Conservation (phyloP, 2,329 filamentous ascomycete genomes). For the Cytospora paraplurivora region DNA sequence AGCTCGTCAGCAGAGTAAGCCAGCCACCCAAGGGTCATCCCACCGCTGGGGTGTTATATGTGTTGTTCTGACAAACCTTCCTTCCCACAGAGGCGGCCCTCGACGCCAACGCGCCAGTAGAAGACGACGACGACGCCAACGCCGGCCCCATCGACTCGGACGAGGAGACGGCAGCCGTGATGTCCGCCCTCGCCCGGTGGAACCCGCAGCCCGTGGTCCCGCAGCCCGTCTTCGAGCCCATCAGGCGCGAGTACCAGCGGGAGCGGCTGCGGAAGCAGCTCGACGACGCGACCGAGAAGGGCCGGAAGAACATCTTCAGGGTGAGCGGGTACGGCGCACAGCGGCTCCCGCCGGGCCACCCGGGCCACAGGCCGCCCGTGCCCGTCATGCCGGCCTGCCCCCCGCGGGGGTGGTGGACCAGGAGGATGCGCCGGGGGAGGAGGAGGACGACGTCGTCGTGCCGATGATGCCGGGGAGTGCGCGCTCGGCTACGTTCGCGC, state of each 20-base stretch:
- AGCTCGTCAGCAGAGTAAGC: conserved; percentile 91
- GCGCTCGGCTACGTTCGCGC: conserved; percentile 20
- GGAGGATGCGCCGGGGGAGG: conserved; percentile 62
- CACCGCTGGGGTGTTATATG: not conserved
- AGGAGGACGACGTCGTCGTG: conserved; percentile 44
- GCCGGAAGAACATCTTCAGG: conserved; percentile 66
- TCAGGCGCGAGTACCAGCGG: conserved; percentile 64
- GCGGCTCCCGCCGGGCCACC: conserved; percentile 53
- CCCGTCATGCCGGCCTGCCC: conserved; percentile 32
- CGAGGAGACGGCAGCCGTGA: conserved; percentile 88
- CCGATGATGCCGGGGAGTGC: conserved; percentile 26
- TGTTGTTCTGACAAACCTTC: not conserved
- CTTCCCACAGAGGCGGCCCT: conserved; percentile 75
- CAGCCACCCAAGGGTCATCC: not conserved
- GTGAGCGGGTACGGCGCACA: conserved; percentile 60
- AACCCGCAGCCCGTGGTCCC: conserved; percentile 77
- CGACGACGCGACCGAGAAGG: conserved; percentile 66
- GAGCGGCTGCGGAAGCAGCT: conserved; percentile 66
- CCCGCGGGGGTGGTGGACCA: conserved; percentile 39
- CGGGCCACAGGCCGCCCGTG: conserved; percentile 35
- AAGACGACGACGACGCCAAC: conserved; percentile 81
- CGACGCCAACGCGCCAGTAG: conserved; percentile 87
- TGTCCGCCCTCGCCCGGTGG: conserved; percentile 76
- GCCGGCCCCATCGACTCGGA: conserved; percentile 87
- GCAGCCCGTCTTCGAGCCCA: conserved; percentile 62